phyloP scores from a whole-genome alignment of 2,329 filamentous ascomycete species.

The Fusarium gaditjirri region DNA sequence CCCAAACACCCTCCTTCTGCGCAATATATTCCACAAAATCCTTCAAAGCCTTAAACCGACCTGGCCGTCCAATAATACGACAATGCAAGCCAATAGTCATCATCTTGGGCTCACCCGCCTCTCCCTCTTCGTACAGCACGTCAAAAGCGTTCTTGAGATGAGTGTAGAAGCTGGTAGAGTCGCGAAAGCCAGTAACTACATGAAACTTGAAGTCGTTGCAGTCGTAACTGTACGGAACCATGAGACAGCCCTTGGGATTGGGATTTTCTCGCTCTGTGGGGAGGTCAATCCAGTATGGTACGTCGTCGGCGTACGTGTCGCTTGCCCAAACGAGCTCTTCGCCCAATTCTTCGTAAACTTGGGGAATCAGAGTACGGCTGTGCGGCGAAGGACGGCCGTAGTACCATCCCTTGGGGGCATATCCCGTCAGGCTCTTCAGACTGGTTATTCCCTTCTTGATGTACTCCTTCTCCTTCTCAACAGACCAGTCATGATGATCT shows the following conservation, averaged over 20 bases:
- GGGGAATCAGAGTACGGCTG: background rate
- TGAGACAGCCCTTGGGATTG: background rate
- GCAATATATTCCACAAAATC: conserved; percentile 11
- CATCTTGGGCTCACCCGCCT: background rate
- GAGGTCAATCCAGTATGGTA: conserved; percentile 9
- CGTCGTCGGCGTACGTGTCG: conserved; percentile 7
- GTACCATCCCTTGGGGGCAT: background rate
- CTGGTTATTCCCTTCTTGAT: background rate
- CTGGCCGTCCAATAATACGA: background rate
- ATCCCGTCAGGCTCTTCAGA: background rate
- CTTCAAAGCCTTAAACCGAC: background rate
- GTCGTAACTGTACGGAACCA: conserved; percentile 15
- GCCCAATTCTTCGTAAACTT: conserved; percentile 4
- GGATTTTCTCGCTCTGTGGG: background rate
- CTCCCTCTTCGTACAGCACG: background rate
- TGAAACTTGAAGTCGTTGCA: conserved; percentile 16
- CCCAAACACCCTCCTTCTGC: conserved; percentile 1
- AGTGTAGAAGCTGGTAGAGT: background rate
- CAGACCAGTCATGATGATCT: conserved; percentile 6
- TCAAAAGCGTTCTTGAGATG: conserved; percentile 9
- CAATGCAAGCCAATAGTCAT: conserved; percentile 11
- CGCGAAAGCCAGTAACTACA: background rate
- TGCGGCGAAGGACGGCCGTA: background rate
- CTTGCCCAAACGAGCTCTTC: background rate
- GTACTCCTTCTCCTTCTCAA: background rate